These are phyloP conservation scores for Beauveria bassiana DNA, from an alignment of 2,329 filamentous ascomycete genomes.

Conservation along the genomic window DNA sequence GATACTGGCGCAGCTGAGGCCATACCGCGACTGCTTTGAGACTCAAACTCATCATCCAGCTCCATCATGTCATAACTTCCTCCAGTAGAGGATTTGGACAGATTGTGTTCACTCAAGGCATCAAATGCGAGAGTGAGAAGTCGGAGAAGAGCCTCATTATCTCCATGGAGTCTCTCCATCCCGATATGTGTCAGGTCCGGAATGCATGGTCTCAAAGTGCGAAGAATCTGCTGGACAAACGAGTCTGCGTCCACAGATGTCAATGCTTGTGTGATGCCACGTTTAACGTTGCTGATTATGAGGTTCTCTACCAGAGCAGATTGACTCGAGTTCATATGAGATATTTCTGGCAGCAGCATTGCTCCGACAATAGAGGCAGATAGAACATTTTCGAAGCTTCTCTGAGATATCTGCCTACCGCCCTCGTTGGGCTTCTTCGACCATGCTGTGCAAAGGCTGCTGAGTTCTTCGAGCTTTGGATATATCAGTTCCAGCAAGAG, in stretches of 20 bases:
- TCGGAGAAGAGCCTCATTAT: conserved; percentile 33
- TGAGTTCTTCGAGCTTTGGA: conserved; percentile 44
- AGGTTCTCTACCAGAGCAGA: conserved; percentile 40
- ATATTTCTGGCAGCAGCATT: conserved; percentile 40
- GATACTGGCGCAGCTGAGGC: conserved; percentile 27
- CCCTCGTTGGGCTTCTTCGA: conserved; percentile 36
- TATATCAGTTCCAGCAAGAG: conserved; percentile 46
- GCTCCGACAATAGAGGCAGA: conserved; percentile 38
- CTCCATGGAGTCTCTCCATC: conserved; percentile 30
- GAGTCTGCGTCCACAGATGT: conserved; percentile 36
- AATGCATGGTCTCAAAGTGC: conserved; percentile 36
- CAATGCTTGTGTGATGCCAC: conserved; percentile 32
- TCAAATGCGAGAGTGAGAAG: conserved; percentile 34
- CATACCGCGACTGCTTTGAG: conserved; percentile 45
- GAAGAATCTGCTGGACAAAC: conserved; percentile 40
- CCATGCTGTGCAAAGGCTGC: conserved; percentile 40
- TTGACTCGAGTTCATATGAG: conserved; percentile 38
- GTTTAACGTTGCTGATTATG: conserved; percentile 34
- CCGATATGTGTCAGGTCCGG: conserved; percentile 34
- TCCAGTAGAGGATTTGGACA: conserved; percentile 25
- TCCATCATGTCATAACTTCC: conserved; percentile 53
- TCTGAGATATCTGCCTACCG: conserved; percentile 41
- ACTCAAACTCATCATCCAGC: conserved; percentile 57
- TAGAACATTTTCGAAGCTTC: conserved; percentile 45
- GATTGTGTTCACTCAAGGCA: conserved; percentile 23